These are phyloP conservation scores for Xylaria palmicola DNA, from an alignment of 495 filamentous ascomycete species.

Conservation along the genomic window DNA sequence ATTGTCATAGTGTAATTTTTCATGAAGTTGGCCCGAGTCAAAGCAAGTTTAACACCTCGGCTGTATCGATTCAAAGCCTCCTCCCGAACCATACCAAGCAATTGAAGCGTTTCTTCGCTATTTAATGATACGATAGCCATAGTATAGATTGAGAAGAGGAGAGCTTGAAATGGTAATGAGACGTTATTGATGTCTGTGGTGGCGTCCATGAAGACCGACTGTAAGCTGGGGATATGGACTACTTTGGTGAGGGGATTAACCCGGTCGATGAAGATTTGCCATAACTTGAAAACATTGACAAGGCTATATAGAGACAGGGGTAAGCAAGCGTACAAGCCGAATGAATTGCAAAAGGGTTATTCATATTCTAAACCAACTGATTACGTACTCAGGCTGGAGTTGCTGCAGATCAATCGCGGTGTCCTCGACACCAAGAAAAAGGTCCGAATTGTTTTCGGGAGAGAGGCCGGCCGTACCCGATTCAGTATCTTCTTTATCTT, in stretches of 20 bases:
- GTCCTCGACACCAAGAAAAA: constrained; percentile 13
- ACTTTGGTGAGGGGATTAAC: constrained; percentile 58
- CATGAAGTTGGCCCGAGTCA: constrained; percentile 38
- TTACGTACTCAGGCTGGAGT: constrained; percentile 14
- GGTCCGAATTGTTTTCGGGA: constrained; percentile 10
- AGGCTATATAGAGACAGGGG: constrained; percentile 21
- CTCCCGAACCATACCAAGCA: constrained; percentile 32
- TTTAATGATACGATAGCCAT: constrained; percentile 31
- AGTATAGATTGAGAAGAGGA: constrained; percentile 41
- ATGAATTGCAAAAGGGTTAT: background rate
- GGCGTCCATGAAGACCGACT: constrained; percentile 35
- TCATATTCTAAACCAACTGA: background rate
- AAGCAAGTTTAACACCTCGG: constrained; percentile 31
- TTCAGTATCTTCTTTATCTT: constrained; percentile 7
- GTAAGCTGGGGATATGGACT: constrained; percentile 53
- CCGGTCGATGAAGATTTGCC: constrained; percentile 39
- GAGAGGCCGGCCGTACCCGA: background rate
- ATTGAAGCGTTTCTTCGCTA: constrained; percentile 30
- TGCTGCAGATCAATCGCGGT: constrained; percentile 6
- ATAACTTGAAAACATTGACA: constrained; percentile 27
- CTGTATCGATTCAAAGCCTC: constrained; percentile 28
- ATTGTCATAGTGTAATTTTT: constrained; percentile 54
- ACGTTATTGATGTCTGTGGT: constrained; percentile 35
- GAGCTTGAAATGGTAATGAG: constrained; percentile 32
- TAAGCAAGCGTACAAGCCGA: background rate